These are phyloP conservation scores for Scheffersomyces insectosa DNA, from an alignment of 1,139 yeast genomes.

Conservation along the genomic window DNA sequence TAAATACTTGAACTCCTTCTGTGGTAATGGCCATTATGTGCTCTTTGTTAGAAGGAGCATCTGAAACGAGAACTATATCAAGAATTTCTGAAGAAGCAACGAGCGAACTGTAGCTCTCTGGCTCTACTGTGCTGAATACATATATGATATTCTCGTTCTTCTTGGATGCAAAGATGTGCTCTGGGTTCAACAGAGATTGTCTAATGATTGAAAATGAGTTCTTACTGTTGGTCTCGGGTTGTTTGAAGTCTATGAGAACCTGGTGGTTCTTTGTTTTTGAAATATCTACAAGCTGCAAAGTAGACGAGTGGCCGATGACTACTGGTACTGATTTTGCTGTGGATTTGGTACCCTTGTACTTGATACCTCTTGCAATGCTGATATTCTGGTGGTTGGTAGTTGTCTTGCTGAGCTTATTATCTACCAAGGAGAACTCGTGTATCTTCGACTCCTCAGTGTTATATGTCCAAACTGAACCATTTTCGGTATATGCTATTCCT, in stretches of 20 bases:
- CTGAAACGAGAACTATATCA: neutral
- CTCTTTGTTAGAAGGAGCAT: conserved; percentile 6
- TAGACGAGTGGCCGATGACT: conserved; percentile 7
- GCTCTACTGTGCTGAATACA: neutral
- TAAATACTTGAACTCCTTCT: conserved; percentile 34
- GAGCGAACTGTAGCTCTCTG: neutral
- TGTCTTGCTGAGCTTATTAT: conserved; percentile 17
- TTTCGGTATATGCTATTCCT: conserved; percentile 10
- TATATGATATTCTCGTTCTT: neutral
- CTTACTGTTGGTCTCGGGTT: neutral
- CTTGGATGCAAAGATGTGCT: conserved; percentile 2
- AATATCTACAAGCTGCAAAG: conserved; percentile 11
- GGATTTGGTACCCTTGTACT: conserved; percentile 7
- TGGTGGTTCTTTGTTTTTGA: conserved; percentile 10
- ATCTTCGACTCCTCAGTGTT: conserved; percentile 10
- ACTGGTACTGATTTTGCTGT: conserved; percentile 9
- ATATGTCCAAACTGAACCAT: conserved; percentile 20
- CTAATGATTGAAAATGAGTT: conserved; percentile 2
- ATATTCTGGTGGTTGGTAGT: conserved; percentile 14
- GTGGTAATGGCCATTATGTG: conserved; percentile 28
- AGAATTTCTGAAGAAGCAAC: neutral
- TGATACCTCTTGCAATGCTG: conserved; percentile 8
- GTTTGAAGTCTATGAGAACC: neutral
- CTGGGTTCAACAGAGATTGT: conserved; percentile 7
- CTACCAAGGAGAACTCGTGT: conserved; percentile 17